Base-by-base conservation (phyloP, 208 protist species). In the Crithidia bombi region DNA sequence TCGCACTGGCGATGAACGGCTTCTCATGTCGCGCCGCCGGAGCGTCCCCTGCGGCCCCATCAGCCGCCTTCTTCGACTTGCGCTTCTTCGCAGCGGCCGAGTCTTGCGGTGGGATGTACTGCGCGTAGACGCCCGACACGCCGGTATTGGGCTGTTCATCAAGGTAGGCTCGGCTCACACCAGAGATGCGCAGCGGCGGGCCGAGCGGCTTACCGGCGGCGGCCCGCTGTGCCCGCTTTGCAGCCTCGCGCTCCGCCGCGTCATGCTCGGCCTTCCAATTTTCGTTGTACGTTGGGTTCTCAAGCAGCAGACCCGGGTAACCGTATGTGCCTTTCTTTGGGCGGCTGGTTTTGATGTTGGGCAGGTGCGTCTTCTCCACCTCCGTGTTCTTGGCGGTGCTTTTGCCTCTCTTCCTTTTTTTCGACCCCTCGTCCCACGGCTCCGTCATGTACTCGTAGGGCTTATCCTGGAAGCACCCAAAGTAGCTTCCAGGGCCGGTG, bases 251-350 rank as follows among this genome's bases (percentile, higher is more conserved):
- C 39, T 78, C 69, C 14, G 73, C 52, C 1, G 65, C 75, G 14
- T 65, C 73, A 46, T 69, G 62, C 50, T 81, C 70, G 17, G 72
- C 62, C 23, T 80, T 58, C 87, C 82, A 90, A 65, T 88, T 81
- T 19, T 93, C 83, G 75, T 91, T 85, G 78, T 94, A 93, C 21
- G 67, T 52, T 23, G 73, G 64, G 51, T 85, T 87, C 41, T 76
- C 72, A 25, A 96, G 79, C 25, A 93, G 73, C 49, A 83, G 56
- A 15, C 91, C 91, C 3, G 86, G 81, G 35, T 76, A 72, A 55
- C 91, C 91, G 64, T 93, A 96, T 12, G 89, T 94, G 36, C 91
- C 91, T 78, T 93, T 96, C 75, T 94, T 94, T 1, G 73, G 7
- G 0, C 77, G 89, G 36, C 79, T 81, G 10, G 91, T 94, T 56